phyloP scores from a whole-genome alignment of 73 alveolate species.

The Paraurostyla sp. region DNA sequence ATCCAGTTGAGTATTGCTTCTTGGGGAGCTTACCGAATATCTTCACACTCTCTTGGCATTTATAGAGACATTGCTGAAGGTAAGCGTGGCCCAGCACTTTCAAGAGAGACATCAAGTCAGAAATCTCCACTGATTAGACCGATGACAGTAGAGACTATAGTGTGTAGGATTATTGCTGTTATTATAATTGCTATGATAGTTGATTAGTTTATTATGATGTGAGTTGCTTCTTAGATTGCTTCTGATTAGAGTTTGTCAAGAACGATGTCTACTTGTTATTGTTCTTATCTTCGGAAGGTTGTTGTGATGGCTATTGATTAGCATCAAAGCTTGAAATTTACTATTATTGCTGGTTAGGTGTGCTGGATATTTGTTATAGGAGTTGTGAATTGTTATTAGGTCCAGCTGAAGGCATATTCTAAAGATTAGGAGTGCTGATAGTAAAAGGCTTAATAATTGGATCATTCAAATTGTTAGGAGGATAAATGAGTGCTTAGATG shows the following conservation, averaged over 20 bases:
- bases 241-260: neutral
- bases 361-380: neutral
- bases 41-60: conserved; percentile 88
- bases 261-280: neutral
- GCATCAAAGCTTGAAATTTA: conserved; percentile 34
- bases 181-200: neutral
- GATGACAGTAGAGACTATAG: neutral
- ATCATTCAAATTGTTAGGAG: neutral
- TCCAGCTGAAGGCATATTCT: neutral
- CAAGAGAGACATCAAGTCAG: conserved; percentile 85
- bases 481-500: neutral
- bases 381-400: neutral
- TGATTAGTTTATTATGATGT: neutral
- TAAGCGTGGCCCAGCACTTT: conserved; percentile 87
- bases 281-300: neutral
- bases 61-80: conserved; percentile 79
- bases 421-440: conserved; percentile 63
- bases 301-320: neutral
- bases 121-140: conserved; percentile 58
- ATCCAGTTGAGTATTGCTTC: conserved; percentile 91
- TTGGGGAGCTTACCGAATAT: conserved; percentile 87
- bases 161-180: neutral
- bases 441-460: conserved; percentile 65
- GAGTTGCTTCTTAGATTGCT: too few species aligned
- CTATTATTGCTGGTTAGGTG: conserved; percentile 9